Evolutionary conservation across 306 rosid genomes (phyloP).

Genomic region (Citrullus amarus): DNA sequence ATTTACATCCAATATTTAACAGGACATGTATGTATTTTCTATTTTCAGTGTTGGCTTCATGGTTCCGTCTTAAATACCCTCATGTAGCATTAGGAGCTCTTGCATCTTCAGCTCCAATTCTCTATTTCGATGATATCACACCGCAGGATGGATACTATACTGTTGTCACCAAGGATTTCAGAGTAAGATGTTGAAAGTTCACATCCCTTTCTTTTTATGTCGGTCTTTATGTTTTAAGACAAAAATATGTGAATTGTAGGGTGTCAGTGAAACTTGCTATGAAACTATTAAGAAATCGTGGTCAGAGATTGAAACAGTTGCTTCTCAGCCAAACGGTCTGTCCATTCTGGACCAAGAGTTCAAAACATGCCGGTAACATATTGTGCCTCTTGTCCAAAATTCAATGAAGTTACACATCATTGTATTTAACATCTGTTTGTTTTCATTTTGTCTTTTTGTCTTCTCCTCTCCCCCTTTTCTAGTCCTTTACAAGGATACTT

Average conservation of each 20-base stretch:
- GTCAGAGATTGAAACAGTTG: constrained; percentile 46
- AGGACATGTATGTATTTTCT: neutral
- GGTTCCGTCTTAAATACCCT: constrained; percentile 86
- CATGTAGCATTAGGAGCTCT: constrained; percentile 64
- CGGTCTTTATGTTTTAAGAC: neutral
- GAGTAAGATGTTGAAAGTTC: constrained; percentile 22
- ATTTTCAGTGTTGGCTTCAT: constrained; percentile 63
- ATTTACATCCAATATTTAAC: neutral
- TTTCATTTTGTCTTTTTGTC: neutral
- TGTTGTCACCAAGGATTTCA: constrained; percentile 46
- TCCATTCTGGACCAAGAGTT: constrained; percentile 40
- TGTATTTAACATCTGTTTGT: neutral
- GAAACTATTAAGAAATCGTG: constrained; percentile 41
- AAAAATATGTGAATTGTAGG: constrained; percentile 25
- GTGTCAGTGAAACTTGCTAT: constrained; percentile 51
- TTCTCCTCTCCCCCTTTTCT: neutral
- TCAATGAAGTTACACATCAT: neutral
- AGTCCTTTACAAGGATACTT: constrained; percentile 29
- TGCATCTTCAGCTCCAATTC: constrained; percentile 81
- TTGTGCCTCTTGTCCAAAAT: neutral
- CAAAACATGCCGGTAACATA: constrained; percentile 29
- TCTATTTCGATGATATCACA: constrained; percentile 43
- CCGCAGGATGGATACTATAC: constrained; percentile 39
- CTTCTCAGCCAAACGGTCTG: constrained; percentile 36
- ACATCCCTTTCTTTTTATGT: neutral